Percentiles rank a stretch among this genome's conserved stretches.
Evolutionary conservation across 2,329 filamentous ascomycete genomes (phyloP).

Genomic region (Penicillium sp.): DNA sequence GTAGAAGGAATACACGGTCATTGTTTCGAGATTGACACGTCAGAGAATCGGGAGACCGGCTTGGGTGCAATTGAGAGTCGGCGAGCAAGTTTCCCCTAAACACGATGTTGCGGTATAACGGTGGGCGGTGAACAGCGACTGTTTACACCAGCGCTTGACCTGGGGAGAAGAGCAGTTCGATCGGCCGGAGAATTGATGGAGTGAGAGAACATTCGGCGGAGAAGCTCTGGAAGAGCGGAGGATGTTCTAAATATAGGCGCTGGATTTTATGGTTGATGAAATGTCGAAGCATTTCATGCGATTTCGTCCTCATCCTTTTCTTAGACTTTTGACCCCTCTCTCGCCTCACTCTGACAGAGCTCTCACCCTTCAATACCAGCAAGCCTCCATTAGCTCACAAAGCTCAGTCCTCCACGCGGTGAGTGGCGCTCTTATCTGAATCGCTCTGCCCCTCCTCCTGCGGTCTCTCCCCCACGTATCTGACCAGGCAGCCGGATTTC

Average conservation of each 20-base stretch:
- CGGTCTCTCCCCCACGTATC: slow-evolving; percentile 28
- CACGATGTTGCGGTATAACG: not conserved
- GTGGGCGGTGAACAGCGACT: slow-evolving; percentile 7
- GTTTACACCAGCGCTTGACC: not conserved
- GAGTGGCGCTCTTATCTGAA: slow-evolving; percentile 12
- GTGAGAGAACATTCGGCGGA: not conserved
- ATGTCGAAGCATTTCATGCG: not conserved
- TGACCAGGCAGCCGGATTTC: slow-evolving; percentile 26
- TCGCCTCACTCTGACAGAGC: not conserved
- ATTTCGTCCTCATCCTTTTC: not conserved
- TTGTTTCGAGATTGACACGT: slow-evolving; percentile 47
- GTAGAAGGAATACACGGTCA: slow-evolving; percentile 97
- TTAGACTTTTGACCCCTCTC: not conserved
- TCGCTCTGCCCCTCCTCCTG: slow-evolving; percentile 14
- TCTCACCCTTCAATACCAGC: not conserved
- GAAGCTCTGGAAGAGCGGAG: not conserved
- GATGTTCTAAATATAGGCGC: slow-evolving; percentile 3
- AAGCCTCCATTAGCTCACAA: not conserved
- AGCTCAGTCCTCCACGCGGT: not conserved
- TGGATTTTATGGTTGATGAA: not conserved
- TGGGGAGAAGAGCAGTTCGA: not conserved
- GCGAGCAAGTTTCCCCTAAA: not conserved
- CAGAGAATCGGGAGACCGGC: not conserved
- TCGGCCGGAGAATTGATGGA: not conserved
- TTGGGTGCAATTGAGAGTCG: not conserved